A percentile compares a stretch with the other conserved stretches of the same genome.
Evolutionary conservation across 768 basidiomycete genomes (phyloP).

Genomic region (Serendipita sp.): DNA sequence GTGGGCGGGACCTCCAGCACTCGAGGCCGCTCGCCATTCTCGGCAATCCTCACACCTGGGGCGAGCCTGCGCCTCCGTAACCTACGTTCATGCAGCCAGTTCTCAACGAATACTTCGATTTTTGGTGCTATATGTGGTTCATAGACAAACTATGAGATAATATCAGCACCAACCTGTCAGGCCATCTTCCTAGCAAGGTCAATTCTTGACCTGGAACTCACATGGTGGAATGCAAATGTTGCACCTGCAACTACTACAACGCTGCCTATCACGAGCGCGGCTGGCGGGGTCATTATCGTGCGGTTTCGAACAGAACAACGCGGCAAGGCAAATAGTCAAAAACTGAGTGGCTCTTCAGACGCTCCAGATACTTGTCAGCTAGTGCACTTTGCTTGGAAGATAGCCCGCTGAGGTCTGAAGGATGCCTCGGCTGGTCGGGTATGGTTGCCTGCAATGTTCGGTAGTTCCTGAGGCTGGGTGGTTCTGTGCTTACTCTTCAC

Average conservation of each 20-base stretch:
- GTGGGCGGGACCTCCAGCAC: constrained; percentile 7
- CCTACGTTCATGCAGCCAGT: constrained; percentile 20
- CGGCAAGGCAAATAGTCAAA: no score
- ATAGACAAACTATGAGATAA: constrained; percentile 38
- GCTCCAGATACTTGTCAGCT: no score
- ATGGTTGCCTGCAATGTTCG: no score
- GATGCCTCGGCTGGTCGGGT: no score
- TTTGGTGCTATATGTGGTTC: constrained; percentile 53
- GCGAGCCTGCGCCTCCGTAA: constrained; percentile 10
- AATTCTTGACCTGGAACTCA: constrained; percentile 17
- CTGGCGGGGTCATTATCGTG: constrained; percentile 18
- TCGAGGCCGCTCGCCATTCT: constrained; percentile 17
- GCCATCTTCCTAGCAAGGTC: not conserved
- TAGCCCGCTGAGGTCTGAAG: no score
- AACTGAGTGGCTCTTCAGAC: no score
- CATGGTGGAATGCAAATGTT: constrained; percentile 43
- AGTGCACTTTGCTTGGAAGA: no score
- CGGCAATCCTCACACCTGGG: constrained; percentile 10
- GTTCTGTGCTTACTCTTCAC: no score
- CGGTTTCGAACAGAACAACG: not conserved
- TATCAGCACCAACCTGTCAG: constrained; percentile 12
- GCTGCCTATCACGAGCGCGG: constrained; percentile 36
- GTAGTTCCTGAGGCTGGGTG: no score
- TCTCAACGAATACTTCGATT: constrained; percentile 32
- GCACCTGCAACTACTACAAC: constrained; percentile 37